These are phyloP conservation scores for Paecilomyces formosus DNA, from an alignment of 2,329 filamentous ascomycete species.

Conservation along the genomic window DNA sequence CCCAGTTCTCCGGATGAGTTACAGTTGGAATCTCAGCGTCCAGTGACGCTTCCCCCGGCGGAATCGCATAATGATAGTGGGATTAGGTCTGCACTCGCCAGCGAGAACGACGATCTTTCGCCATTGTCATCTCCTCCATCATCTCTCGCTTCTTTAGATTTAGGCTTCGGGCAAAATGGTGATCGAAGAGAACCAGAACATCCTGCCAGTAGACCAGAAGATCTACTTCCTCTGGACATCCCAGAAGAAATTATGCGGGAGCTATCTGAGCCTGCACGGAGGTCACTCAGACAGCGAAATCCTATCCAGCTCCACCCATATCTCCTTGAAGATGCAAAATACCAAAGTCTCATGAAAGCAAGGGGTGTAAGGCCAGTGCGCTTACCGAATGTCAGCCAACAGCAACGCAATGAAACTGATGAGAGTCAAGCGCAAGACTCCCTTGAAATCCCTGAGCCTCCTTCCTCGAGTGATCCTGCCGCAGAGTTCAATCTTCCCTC, in stretches of 20 bases:
- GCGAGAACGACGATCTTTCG: constrained; percentile 18
- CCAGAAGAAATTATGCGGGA: constrained; percentile 19
- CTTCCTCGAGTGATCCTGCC: constrained; percentile 21
- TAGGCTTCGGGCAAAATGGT: not conserved
- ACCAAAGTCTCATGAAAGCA: constrained; percentile 31
- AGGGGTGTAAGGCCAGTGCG: constrained; percentile 38
- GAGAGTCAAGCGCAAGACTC: constrained; percentile 26
- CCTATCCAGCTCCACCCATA: constrained; percentile 44
- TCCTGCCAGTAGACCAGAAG: constrained; percentile 6
- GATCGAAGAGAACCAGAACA: not conserved
- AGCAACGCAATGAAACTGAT: constrained; percentile 10
- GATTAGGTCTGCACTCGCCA: constrained; percentile 1
- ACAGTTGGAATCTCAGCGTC: constrained; percentile 18
- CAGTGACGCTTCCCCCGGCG: constrained; percentile 7
- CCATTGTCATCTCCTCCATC: constrained; percentile 30
- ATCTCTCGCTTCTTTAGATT: constrained; percentile 14
- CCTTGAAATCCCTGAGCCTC: constrained; percentile 22
- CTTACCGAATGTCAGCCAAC: constrained; percentile 13
- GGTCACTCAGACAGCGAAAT: constrained; percentile 37
- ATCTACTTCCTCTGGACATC: constrained; percentile 16
- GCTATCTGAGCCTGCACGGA: constrained; percentile 18
- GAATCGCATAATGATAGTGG: constrained; percentile 3
- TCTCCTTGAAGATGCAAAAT: constrained; percentile 38
- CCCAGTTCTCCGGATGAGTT: constrained; percentile 28
- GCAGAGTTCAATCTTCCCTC: constrained; percentile 23